Evolutionary conservation across 768 basidiomycete species (phyloP), one percentile per base, ranked within the genome.

Genomic region (Boletus rubescentipes): DNA sequence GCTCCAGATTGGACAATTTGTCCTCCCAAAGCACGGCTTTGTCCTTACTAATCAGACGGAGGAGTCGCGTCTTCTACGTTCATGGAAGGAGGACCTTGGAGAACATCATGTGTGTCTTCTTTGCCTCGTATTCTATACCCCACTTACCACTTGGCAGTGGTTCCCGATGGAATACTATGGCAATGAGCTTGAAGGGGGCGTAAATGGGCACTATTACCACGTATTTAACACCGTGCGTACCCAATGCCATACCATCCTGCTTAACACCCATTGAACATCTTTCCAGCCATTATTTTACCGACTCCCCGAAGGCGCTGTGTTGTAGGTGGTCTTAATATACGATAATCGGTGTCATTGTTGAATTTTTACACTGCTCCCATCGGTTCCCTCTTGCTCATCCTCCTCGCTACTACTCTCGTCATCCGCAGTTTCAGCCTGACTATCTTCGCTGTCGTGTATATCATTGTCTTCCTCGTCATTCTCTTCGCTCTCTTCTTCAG

Each of bases 1-100:
- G 64, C 77, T 93, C 47, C 93, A 93, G 70, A 83, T 95, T 35
- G 92, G 85, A 11, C 91, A 90, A 68, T 95, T 93, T 64, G 78
- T 89, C 45, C 66, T 94, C 4, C 91, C 91, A 0, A 77, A 73
- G 42, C 77, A 83, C 50, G 85, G 82, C 0, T 62, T 68, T 54
- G 66, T 67, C 16, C 79, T 85, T 4, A 73, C 74, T 21, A 82
- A 91, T 60, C 83, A 89, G 18, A 77, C 82, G 0, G 68, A 78
- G 45, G 74, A 77, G 16, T 85, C 87, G 3, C 78, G 87, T 44
- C 90, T 93, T 68, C 68, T 84, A 47, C 81, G 89, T 41, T 73
- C 81, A 1, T 77, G 71, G 54, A 91, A 91, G 61, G 84, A 87
- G 57, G 79, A 81, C 21, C 72, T 93, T 23, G 80, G 85, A 4